Evolutionary conservation across 805 yeast genomes (phyloP), one percentile per base, ranked within the genome.

Genomic region (Pichia phayaonensis): DNA sequence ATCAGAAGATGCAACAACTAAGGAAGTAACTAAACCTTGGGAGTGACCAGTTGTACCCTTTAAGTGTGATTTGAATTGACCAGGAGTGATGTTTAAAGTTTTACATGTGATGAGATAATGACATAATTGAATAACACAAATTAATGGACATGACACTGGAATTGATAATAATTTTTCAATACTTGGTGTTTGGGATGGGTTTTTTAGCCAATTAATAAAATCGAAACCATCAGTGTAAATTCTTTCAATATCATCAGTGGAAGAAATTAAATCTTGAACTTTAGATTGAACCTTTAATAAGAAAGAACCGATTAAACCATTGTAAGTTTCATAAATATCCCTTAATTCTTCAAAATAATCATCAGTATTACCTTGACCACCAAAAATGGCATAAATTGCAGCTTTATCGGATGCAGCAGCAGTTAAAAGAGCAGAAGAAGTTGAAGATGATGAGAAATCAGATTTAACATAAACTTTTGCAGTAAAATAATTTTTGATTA

Each of bases 311-410:
- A 90, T 73, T 55, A 92, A 74, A 26, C 87, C 86, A 57, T 83
- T 76, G 75, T 94, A 94, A 52, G 83, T 76, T 56, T 79, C 72
- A 74, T 86, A 84, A 53, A 90, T 68, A 57, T 89, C 95, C 67
- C 96, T 83, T 66, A 94, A 79, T 74, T 94, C 99, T 67, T 90
- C 97, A 61, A 94, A 94, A 74, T 89, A 94, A 67, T 94, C 97
- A 66, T 94, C 98, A 48, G 95, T 84, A 74, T 89, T 92, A 71
- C 99, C 99, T 75, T 94, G 99, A 63, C 99, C 99, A 67, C 99
- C 99, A 62, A 92, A 94, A 59, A 94, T 82, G 56, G 97, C 96
- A 53, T 78, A 81, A 50, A 90, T 69, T 43, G 90, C 87, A 46
- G 76, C 70, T 41, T 75, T 71, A 52, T 75, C 74, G 47, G 72